A percentile compares a stretch with the other conserved stretches of the same genome.
phyloP scores from a whole-genome alignment of 2,329 filamentous ascomycete species.

The Parascedosporium putredinis region DNA sequence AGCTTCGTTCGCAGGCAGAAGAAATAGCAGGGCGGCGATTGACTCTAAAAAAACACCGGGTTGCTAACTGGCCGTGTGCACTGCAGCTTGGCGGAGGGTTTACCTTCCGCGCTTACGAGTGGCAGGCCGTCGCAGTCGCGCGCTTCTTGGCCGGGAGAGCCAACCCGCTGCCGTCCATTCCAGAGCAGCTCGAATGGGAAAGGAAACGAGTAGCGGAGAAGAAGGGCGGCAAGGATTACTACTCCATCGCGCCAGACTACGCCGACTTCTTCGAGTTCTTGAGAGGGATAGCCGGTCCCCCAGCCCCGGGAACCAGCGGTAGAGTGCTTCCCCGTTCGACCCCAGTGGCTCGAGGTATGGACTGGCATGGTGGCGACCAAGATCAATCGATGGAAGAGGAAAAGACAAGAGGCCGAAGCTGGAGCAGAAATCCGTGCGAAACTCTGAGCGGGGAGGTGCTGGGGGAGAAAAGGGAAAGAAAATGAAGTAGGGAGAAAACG shows the following conservation, averaged over 20 bases:
- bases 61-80: too few relatives aligned
- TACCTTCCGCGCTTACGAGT: constrained; percentile 27
- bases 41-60: too few relatives aligned
- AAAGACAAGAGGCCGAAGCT: background rate
- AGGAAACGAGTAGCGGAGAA: constrained; percentile 17
- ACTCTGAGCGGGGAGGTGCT: too few relatives aligned
- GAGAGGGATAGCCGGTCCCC: constrained; percentile 29
- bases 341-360: constrained; percentile 22
- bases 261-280: constrained; percentile 28
- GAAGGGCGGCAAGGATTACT: constrained; percentile 23
- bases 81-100: constrained; percentile 25
- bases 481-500: too few relatives aligned
- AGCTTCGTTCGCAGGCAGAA: too few relatives aligned
- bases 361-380: background rate
- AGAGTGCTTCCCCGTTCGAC: constrained; percentile 31
- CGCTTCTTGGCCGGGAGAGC: constrained; percentile 23
- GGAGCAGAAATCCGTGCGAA: too few relatives aligned
- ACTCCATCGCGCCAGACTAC: constrained; percentile 24
- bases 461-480: too few relatives aligned
- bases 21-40: too few relatives aligned
- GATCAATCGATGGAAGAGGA: background rate
- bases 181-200: constrained; percentile 24
- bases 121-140: constrained; percentile 26
- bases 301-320: constrained; percentile 24
- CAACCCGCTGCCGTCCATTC: constrained; percentile 15